Base-by-base conservation (phyloP, 345 rosid genomes). In the Acer yangbiense region DNA sequence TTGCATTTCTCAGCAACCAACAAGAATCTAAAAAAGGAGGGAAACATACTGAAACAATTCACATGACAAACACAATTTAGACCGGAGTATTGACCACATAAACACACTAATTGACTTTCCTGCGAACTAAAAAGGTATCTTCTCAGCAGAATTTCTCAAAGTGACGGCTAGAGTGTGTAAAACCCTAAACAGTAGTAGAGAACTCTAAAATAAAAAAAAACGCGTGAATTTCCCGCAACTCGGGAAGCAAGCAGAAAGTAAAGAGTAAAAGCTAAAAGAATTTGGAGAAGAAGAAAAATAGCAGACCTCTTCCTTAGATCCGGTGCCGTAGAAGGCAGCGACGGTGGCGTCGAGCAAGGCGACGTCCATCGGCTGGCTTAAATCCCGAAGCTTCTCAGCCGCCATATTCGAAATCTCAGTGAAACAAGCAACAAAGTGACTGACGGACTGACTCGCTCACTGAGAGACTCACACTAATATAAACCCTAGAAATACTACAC, bases 321-420 rank as follows among this genome's bases (percentile, higher is more conserved):
- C 98, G 78, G 99, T 97, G 83, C 98, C 99, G n/a, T 94, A 97
- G 88, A 97, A 97, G 77, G 99, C 99, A 60, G 97, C 94, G 74
- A 97, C 98, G 68, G 99, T 97, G 46, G 98, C 98, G 78, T 97
- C 98, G 77, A 94, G 98, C 77, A 94, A 77, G 76, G 80, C 82
- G 72, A 94, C 99, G 86, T 97, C 98, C 80, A 97, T 93, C 76
- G 98, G 94, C 83, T 90, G 91, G 80, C 95, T 94, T 88, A 97
- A 91, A 88, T 97, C 97, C 76, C 98, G 79, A 65, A 97, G 92
- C 85, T 89, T 94, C 88, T 94, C 99, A 66, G 98, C 98, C 85
- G 98, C 99, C 98, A 97, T 91, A 81, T 75, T 90, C 69, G 78
- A 74, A 74, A 80, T 76, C 76, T 81, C 82, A 80, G 55, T n/a